phyloP scores from a whole-genome alignment of 106 monocot species.

The Dioscorea zingiberensis region DNA sequence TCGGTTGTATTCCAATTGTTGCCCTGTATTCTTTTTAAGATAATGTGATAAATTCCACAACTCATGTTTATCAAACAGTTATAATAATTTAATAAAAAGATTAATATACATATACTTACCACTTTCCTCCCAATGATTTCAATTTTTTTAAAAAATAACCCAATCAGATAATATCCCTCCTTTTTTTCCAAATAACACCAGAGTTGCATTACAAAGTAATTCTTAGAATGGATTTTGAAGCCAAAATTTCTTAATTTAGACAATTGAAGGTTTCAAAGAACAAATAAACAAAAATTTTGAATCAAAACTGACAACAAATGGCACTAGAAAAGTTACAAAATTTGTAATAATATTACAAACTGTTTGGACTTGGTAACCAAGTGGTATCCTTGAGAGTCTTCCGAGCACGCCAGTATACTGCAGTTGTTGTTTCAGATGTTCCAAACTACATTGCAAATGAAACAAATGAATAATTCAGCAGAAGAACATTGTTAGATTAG shows the following conservation, averaged over 20 bases:
- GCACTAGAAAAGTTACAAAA: neutral
- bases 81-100: too few relatives aligned
- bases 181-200: too few relatives aligned
- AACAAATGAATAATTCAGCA: neutral
- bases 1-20: too few relatives aligned
- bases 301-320: neutral
- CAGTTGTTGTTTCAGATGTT: conserved; percentile 45
- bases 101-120: too few relatives aligned
- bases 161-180: too few relatives aligned
- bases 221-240: neutral
- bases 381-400: conserved; percentile 35
- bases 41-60: too few relatives aligned
- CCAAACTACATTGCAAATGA: conserved; percentile 30
- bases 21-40: too few relatives aligned
- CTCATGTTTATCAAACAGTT: too few relatives aligned
- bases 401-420: conserved; percentile 49
- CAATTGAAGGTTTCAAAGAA: neutral
- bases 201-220: too few relatives aligned
- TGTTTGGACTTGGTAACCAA: conserved; percentile 5
- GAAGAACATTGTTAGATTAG: neutral
- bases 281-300: neutral
- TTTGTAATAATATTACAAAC: neutral
- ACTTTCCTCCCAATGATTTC: too few relatives aligned
- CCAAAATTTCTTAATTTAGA: neutral
- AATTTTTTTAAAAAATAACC: too few relatives aligned